Percentiles rank a stretch among this genome's conserved stretches.
Conservation (phyloP, 352 stramenopile species). For the Phytopythium cucurbitacearum region DNA sequence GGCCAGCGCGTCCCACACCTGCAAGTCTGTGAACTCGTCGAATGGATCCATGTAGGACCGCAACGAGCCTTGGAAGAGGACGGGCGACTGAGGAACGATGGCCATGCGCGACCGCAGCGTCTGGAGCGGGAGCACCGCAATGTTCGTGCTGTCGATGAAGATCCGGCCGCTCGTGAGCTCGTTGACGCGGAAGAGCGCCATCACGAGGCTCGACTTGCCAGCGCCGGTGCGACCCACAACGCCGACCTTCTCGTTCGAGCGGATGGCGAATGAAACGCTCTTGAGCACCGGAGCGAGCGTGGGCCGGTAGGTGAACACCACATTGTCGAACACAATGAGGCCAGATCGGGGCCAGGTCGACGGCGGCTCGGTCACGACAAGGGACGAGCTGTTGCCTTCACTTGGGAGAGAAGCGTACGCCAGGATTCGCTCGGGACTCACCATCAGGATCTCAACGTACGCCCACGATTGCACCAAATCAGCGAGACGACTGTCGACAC, state of each 20-base stretch:
- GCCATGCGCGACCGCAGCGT: slow-evolving; percentile 13
- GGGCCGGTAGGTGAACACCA: slow-evolving; percentile 66
- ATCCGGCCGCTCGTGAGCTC: slow-evolving; percentile 36
- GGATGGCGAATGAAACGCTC: slow-evolving; percentile 37
- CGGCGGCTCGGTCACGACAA: slow-evolving; percentile 8
- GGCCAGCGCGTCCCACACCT: slow-evolving; percentile 51
- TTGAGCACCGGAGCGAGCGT: slow-evolving; percentile 31
- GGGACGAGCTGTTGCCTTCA: slow-evolving; percentile 14
- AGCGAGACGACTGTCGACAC: slow-evolving; percentile 71
- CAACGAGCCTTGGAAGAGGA: slow-evolving; percentile 83
- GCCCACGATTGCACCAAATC: slow-evolving; percentile 30
- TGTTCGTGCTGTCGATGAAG: slow-evolving; percentile 17
- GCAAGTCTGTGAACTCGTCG: slow-evolving; percentile 49
- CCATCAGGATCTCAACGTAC: slow-evolving; percentile 37
- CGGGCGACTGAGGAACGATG: slow-evolving; percentile 49
- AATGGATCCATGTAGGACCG: slow-evolving; percentile 83
- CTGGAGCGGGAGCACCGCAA: slow-evolving; percentile 12
- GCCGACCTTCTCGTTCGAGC: slow-evolving; percentile 39
- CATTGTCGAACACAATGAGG: slow-evolving; percentile 65
- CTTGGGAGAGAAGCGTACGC: slow-evolving; percentile 32
- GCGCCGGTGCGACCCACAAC: slow-evolving; percentile 79
- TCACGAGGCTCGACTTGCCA: slow-evolving; percentile 66
- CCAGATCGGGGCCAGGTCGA: slow-evolving; percentile 58
- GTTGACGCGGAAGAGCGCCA: slow-evolving; percentile 74
- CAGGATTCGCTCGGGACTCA: slow-evolving; percentile 38